Conservation (phyloP, 2,329 filamentous ascomycete species). For the Xylaria sp. region DNA sequence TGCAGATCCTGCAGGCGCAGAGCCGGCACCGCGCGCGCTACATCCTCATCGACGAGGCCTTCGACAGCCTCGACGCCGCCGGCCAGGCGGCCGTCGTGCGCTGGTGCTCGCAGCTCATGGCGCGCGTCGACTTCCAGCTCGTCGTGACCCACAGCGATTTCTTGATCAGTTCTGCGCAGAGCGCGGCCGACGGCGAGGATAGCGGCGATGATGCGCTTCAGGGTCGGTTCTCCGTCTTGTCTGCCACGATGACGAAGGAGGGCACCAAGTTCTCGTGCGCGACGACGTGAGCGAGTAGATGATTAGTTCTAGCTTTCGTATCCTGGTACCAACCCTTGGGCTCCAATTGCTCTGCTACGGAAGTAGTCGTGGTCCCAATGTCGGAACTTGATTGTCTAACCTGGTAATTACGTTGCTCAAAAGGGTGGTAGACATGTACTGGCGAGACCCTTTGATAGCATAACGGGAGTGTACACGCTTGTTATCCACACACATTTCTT, state of each 20-base stretch:
- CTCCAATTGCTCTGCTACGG: neutral
- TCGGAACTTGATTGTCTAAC: no score
- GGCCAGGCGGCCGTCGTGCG: slow-evolving; percentile 48
- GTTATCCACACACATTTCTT: no score
- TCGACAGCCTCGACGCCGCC: slow-evolving; percentile 49
- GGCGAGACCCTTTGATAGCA: no score
- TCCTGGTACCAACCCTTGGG: neutral
- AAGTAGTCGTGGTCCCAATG: no score
- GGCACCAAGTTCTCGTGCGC: slow-evolving; percentile 31
- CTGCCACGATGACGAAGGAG: slow-evolving; percentile 30
- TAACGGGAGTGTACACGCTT: no score
- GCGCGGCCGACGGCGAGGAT: slow-evolving; percentile 6
- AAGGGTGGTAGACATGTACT: no score
- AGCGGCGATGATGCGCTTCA: slow-evolving; percentile 11
- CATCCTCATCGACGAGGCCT: slow-evolving; percentile 51
- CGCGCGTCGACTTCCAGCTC: slow-evolving; percentile 40
- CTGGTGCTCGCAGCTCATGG: slow-evolving; percentile 39
- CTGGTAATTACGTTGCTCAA: no score
- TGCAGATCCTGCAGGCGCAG: slow-evolving; percentile 45
- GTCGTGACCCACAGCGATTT: slow-evolving; percentile 45
- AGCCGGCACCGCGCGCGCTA: slow-evolving; percentile 49
- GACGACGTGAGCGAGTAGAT: neutral
- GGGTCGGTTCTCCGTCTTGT: slow-evolving; percentile 25
- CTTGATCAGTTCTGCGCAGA: slow-evolving; percentile 16
- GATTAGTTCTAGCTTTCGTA: neutral